Evolutionary conservation across 2,329 filamentous ascomycete genomes (phyloP).

Genomic region (Sclerotinia borealis): DNA sequence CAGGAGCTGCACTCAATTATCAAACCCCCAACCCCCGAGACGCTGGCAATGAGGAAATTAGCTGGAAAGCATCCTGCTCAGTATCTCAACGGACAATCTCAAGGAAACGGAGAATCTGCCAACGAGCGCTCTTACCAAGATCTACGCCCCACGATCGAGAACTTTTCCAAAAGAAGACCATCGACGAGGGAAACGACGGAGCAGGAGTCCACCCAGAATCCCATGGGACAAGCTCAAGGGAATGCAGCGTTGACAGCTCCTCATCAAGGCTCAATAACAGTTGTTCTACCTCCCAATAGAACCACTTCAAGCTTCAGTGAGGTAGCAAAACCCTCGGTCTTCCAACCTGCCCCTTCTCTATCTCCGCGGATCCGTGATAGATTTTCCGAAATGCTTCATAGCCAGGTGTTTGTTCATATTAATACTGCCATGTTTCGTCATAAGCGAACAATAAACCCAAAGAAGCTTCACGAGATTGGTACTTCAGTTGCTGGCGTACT

Average conservation of each 20-base stretch:
- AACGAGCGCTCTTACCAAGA: neutral
- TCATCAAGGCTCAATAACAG: neutral
- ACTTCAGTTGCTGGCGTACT: slow-evolving; percentile 3
- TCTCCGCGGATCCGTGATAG: neutral
- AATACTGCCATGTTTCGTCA: slow-evolving; percentile 7
- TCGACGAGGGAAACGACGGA: neutral
- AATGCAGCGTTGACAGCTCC: neutral
- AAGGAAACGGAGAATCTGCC: neutral
- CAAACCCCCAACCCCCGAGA: neutral
- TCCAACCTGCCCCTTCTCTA: neutral
- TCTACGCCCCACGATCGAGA: neutral
- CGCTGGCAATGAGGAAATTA: neutral
- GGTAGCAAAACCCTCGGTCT: neutral
- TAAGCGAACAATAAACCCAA: neutral
- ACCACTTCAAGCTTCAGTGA: neutral
- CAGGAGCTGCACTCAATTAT: neutral
- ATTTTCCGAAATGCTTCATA: neutral
- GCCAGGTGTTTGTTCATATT: slow-evolving; percentile 7
- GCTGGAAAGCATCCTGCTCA: neutral
- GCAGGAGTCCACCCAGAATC: neutral
- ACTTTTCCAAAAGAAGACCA: neutral
- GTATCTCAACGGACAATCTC: neutral
- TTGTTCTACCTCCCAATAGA: neutral
- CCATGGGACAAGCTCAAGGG: neutral
- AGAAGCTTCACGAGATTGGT: slow-evolving; percentile 8